Evolutionary conservation across 2,329 filamentous ascomycete species (phyloP).

Genomic region (Aureobasidium pullulans): DNA sequence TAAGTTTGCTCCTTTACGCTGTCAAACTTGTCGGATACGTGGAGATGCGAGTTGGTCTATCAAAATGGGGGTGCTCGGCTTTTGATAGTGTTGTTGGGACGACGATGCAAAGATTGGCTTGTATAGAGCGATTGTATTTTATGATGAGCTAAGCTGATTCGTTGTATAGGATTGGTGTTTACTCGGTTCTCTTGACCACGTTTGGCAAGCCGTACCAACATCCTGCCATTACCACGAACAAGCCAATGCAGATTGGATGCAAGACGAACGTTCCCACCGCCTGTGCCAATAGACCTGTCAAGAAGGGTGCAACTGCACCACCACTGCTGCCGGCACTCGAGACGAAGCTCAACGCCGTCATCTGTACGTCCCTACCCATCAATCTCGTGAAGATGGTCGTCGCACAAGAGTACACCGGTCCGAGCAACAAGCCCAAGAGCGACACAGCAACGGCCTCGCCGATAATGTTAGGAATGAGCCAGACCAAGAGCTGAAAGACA

Average conservation of each 20-base stretch:
- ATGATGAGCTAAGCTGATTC: no score
- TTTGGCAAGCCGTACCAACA: slow-evolving; percentile 58
- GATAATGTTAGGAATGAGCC: slow-evolving; percentile 69
- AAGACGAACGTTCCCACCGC: slow-evolving; percentile 56
- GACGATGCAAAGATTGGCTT: no score
- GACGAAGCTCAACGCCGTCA: slow-evolving; percentile 60
- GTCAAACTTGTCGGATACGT: no score
- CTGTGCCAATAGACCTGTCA: slow-evolving; percentile 58
- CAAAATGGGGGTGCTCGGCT: no score
- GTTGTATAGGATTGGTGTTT: slow-evolving; percentile 16
- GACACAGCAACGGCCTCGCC: slow-evolving; percentile 41
- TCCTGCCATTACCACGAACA: slow-evolving; percentile 58
- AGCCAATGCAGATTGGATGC: slow-evolving; percentile 57
- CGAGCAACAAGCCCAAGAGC: slow-evolving; percentile 66
- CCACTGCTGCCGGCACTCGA: slow-evolving; percentile 63
- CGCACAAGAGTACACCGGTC: slow-evolving; percentile 72
- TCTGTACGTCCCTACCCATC: slow-evolving; percentile 52
- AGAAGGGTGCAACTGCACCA: slow-evolving; percentile 59
- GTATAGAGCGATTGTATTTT: no score
- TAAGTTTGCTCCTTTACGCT: no score
- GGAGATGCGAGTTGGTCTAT: no score
- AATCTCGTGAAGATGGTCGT: slow-evolving; percentile 55
- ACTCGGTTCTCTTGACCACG: slow-evolving; percentile 54
- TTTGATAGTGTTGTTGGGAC: no score
- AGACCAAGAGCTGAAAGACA: slow-evolving; percentile 67